Base-by-base conservation (phyloP, 257 asterid species). In the Anisodus acutangulus region DNA sequence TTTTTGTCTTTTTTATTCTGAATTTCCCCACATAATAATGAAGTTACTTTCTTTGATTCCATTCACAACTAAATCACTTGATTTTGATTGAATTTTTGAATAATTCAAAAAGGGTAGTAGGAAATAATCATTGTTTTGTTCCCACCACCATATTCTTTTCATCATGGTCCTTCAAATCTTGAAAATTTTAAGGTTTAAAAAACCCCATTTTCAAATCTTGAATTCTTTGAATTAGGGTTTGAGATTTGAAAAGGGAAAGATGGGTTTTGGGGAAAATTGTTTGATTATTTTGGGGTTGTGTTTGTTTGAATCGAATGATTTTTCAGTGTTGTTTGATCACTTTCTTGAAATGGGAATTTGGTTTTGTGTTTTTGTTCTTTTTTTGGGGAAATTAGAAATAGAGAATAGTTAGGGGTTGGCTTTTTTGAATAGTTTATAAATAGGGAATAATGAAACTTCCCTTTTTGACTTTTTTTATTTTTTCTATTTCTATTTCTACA, bases 1-100 rank as follows among this genome's bases (percentile, higher is more conserved):
- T 81, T 84, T 60, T 89, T 91, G 54, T 17, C 63, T 51, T 49
- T 39, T 9, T 78, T 37, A 47, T 74, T 49, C 59, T 74, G 80
- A 51, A 47, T 74, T 39, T 67, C 84, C 76, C 57, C 84, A 64
- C 26, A 41, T 68, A 68, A 51, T 68, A 68, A 57, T 31, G 35
- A 51, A 16, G 63, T 66, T 0, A 62, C 11, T 82, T 66, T 82
- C 79, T 82, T 82, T 43, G 84, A 39, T 82, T 82, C 84, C 84
- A 82, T 82, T 82, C 60, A 66, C 84, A 82, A 82, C 60, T 66
- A 55, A 60, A 49, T 3, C 4, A 49, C 13, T 0, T 8, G 81
- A 74, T 74, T 74, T 49, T 6, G 81, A 78, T 78, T 53, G 47
- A 78, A 53, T 53, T 19, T 78, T 53, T 22, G 16, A 53, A 78